A percentile compares a stretch with the other conserved stretches of the same genome.
These are phyloP conservation scores for Gamsiella multidivaricata DNA, from an alignment of 192 early-diverging fungal species.

Conservation along the genomic window DNA sequence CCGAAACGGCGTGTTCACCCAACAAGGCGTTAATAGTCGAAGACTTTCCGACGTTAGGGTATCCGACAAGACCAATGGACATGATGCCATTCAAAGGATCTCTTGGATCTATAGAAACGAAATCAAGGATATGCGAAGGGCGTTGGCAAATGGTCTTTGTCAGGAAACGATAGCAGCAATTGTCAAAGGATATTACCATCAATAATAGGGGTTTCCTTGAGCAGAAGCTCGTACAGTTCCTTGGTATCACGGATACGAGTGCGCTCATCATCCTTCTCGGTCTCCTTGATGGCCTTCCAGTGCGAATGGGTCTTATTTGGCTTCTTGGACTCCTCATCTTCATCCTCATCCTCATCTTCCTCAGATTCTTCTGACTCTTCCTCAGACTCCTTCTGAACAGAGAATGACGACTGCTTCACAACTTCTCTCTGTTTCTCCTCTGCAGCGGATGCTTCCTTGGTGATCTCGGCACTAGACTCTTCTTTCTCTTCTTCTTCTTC, in stretches of 20 bases:
- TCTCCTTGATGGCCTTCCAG: slow-evolving; percentile 53
- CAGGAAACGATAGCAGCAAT: neutral
- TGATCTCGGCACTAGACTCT: slow-evolving; percentile 45
- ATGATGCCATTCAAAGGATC: slow-evolving; percentile 63
- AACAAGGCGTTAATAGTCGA: slow-evolving; percentile 98
- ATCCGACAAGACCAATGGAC: slow-evolving; percentile 96
- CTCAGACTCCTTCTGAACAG: slow-evolving; percentile 28
- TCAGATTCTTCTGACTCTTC: slow-evolving; percentile 38
- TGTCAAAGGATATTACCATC: slow-evolving; percentile 40
- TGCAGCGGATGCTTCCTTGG: slow-evolving; percentile 5
- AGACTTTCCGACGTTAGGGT: slow-evolving; percentile 99
- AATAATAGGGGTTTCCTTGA: slow-evolving; percentile 57
- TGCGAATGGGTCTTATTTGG: slow-evolving; percentile 45
- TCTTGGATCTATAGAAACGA: slow-evolving; percentile 38
- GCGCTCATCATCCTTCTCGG: slow-evolving; percentile 63
- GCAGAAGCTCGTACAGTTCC: slow-evolving; percentile 64
- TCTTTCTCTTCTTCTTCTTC: slow-evolving; percentile 52
- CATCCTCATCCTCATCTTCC: slow-evolving; percentile 35
- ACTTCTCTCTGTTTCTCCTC: slow-evolving; percentile 15
- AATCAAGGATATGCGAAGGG: neutral
- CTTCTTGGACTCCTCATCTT: slow-evolving; percentile 42
- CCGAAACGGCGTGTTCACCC: slow-evolving; percentile 93
- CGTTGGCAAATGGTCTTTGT: neutral
- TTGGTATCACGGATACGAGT: slow-evolving; percentile 62
- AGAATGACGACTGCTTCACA: slow-evolving; percentile 4